Base-by-base conservation (phyloP, 371 early-diverging fungal species). In the Haplosporangium sp. region DNA sequence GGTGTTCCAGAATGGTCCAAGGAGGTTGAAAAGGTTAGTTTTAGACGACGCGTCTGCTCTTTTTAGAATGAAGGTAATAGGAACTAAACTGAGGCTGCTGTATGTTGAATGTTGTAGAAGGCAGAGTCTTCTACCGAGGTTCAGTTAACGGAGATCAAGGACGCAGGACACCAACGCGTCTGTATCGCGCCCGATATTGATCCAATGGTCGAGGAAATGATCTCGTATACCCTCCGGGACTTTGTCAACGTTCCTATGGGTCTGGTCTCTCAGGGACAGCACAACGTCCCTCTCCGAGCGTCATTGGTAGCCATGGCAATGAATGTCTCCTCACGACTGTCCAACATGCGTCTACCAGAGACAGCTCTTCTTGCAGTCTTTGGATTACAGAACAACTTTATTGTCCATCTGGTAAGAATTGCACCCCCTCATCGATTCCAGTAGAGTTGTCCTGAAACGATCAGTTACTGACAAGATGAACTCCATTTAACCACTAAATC, bases 371-470 rank as follows among this genome's bases (percentile, higher is more conserved):
- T 79, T 5, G 79, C 61, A n/a, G 69, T 79, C 10, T 79, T 72
- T 52, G 79, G 79, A 1, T 45, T 79, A 11, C 79, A 79, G 55
- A 79, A 72, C 79, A 79, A 56, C 42, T 79, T 79, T 50, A 79
- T 79, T 45, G 79, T 79, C 12, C 73, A 79, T 54, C 38, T 79
- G 65, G 79, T 79, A 79, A 48, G 60, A 38, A 47, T 6, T 38
- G 37, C 29, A 29, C 29, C 29, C 47, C 29, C 16, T 29, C 37
- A 43, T 16, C 29, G 13, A 20, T 29, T 0, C 36, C 12, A 54
- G 13, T 23, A 37, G 20, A 37, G 38, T 36, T 21, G 6, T 29
- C 29, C 1, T 29, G 29, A 29, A 29, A 4, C 29, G 29, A 29
- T 29, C 29, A 29, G 29, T 1, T 29, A 2, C 29, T 29, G 29